Evolutionary conservation across 1,284 basidiomycete species (phyloP), one percentile per base, ranked within the genome.

Genomic region (Heterobasidion parviporum): DNA sequence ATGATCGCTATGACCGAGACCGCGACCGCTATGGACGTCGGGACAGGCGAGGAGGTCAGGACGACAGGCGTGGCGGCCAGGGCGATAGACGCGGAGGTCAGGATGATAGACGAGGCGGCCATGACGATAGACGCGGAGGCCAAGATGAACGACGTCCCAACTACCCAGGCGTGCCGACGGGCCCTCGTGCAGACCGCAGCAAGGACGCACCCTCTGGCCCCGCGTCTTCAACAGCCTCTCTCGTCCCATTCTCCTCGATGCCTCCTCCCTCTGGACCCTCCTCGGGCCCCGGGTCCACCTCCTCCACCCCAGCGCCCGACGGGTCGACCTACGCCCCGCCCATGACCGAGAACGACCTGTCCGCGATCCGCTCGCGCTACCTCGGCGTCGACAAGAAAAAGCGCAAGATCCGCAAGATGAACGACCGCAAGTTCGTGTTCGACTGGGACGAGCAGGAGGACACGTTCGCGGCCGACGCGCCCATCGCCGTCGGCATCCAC

Each of bases 381-480:
- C 83, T 98, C 20, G 94, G 94, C 8, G 89, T 89, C 16, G 89
- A 90, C 70, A 89, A 87, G 71, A 94, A 94, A 79, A 95, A 95
- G 73, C 87, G 91, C 47, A 92, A 92, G 71, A 87, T 94, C 63
- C 85, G 93, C 56, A 96, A 94, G 72, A 91, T 91, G 80, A 91
- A 89, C 64, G 93, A 95, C 68, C 89, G 94, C 69, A 96, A 96
- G 71, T 94, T 98, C 68, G 88, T 95, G n/a, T 99, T 99, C 66
- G 96, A 98, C 68, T 98, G 96, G 95, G 94, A 94, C 65, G 86
- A 87, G 52, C 87, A 88, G 66, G 94, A 98, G 65, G 94, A 98
- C 68, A 97, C 94, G 14, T 85, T 87, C 49, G 75, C 81, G 8
- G 80, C 80, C 52, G 82, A 88, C 66, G 80, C 85, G 18, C 81